Evolutionary conservation across 2,329 filamentous ascomycete species (phyloP).

Genomic region (Cercospora sp.): DNA sequence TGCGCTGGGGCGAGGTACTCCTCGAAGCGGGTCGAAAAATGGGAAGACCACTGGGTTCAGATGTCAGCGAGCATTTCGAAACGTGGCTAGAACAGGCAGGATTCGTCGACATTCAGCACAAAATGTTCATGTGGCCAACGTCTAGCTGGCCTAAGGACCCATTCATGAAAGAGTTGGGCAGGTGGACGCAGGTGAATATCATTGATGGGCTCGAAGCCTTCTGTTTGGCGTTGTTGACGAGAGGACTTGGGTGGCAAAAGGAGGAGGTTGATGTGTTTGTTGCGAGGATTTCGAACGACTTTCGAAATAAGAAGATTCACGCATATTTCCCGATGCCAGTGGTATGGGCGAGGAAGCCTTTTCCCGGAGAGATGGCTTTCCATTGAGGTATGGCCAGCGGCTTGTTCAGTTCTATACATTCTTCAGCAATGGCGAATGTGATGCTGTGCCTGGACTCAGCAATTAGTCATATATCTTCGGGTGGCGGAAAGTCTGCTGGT

Average conservation of each 20-base stretch:
- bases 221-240: conserved; percentile 45
- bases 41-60: conserved; percentile 45
- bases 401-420: background rate
- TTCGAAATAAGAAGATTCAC: conserved; percentile 40
- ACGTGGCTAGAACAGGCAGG: conserved; percentile 44
- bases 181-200: conserved; percentile 47
- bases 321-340: conserved; percentile 44
- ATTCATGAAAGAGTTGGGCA: conserved; percentile 53
- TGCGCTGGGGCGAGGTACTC: conserved; percentile 40
- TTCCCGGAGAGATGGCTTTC: conserved; percentile 22
- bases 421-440: background rate
- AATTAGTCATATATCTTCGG: background rate
- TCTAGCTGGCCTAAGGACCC: conserved; percentile 51
- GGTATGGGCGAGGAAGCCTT: conserved; percentile 38
- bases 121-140: conserved; percentile 45
- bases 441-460: background rate
- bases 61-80: conserved; percentile 42
- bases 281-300: conserved; percentile 37
- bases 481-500: background rate
- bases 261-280: conserved; percentile 49
- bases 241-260: conserved; percentile 45
- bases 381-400: conserved; percentile 1
- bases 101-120: conserved; percentile 47
- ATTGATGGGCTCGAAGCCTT: conserved; percentile 47
- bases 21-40: conserved; percentile 42